Percentiles rank a stretch among this genome's conserved stretches.
Conservation (phyloP, 352 stramenopile species). For the Pythium angustatum region DNA sequence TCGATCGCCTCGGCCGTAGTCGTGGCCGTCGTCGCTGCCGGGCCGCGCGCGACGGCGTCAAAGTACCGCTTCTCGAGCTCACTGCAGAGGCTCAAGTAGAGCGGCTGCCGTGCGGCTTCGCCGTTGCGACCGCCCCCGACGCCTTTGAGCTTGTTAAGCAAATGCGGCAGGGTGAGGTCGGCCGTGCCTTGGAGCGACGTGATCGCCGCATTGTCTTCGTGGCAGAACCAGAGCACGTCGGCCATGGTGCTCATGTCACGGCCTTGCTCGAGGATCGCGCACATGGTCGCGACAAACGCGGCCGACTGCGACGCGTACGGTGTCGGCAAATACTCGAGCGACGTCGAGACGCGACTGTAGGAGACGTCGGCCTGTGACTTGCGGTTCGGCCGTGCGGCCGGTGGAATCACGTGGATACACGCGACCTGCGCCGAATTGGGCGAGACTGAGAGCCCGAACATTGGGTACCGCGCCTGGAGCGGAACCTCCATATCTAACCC, state of each 20-base stretch:
- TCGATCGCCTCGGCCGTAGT: too few relatives aligned
- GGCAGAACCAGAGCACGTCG: slow-evolving; percentile 79
- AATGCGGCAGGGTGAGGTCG: slow-evolving; percentile 50
- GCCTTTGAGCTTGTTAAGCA: slow-evolving; percentile 59
- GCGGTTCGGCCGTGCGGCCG: slow-evolving; percentile 74
- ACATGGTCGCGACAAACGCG: slow-evolving; percentile 53
- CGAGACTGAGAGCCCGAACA: slow-evolving; percentile 74
- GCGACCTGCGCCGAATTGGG: slow-evolving; percentile 70
- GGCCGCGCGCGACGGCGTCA: not conserved
- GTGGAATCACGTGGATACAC: slow-evolving; percentile 70
- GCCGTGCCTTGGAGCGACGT: slow-evolving; percentile 52
- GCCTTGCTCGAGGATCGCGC: slow-evolving; percentile 53
- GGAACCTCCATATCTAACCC: too few relatives aligned
- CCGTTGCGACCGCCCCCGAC: slow-evolving; percentile 24
- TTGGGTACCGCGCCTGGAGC: slow-evolving; percentile 53
- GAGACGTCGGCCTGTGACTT: slow-evolving; percentile 85
- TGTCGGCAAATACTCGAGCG: slow-evolving; percentile 71
- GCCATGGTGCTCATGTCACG: slow-evolving; percentile 62
- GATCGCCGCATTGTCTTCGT: slow-evolving; percentile 65
- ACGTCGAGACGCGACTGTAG: slow-evolving; percentile 74
- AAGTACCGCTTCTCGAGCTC: slow-evolving; percentile 57
- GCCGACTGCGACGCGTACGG: slow-evolving; percentile 45
- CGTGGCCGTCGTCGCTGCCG: not conserved
- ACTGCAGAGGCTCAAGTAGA: slow-evolving; percentile 65
- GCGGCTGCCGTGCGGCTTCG: slow-evolving; percentile 40